Conservation (phyloP, 2,329 filamentous ascomycete genomes). For the Coniochaeta ligniaria region DNA sequence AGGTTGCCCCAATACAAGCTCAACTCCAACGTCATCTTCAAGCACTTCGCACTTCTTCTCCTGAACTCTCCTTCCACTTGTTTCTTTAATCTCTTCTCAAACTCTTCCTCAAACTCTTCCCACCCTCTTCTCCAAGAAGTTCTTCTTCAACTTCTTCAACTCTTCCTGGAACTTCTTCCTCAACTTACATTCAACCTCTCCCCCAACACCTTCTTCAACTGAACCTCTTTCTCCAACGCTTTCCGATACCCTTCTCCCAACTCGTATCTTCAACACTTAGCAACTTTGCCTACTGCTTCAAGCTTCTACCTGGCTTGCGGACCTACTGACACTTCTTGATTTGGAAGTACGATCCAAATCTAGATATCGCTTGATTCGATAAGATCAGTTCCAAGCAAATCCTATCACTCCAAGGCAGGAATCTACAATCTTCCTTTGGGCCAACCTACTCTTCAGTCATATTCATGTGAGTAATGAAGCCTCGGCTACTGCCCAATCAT, state of each 20-base stretch:
- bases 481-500: not conserved
- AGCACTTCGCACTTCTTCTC: not conserved
- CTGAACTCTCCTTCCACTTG: not conserved
- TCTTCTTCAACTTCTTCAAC: too few relatives aligned
- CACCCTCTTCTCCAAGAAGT: too few relatives aligned
- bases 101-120: too few relatives aligned
- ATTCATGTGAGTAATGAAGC: not conserved
- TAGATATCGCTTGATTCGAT: not conserved
- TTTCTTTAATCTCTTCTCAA: not conserved
- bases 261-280: not conserved
- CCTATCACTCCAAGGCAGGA: too few relatives aligned
- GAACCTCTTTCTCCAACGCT: not conserved
- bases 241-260: not conserved
- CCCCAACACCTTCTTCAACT: not conserved
- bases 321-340: not conserved
- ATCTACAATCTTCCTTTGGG: not conserved
- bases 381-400: not conserved
- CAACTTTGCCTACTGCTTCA: not conserved
- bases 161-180: too few relatives aligned
- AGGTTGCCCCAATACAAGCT: not conserved
- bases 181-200: too few relatives aligned
- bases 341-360: not conserved
- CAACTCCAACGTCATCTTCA: not conserved
- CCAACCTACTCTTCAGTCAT: not conserved
- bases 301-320: not conserved